These are phyloP conservation scores for Diaporthe sp. DNA, from an alignment of 2,329 filamentous ascomycete genomes.

Conservation along the genomic window DNA sequence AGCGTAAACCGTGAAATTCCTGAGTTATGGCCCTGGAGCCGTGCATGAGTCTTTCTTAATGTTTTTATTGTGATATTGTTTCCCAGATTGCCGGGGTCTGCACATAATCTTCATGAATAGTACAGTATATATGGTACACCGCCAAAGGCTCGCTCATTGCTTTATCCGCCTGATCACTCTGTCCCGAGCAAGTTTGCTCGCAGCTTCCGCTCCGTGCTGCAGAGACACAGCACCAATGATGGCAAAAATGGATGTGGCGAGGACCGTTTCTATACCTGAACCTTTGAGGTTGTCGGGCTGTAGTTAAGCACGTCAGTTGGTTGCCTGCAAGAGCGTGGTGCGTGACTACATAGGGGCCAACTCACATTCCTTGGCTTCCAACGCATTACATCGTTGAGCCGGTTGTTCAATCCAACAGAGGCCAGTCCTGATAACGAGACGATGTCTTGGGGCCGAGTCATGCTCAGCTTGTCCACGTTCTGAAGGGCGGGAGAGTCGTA, in stretches of 20 bases:
- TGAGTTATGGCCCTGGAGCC: neutral
- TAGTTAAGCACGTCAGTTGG: constrained; percentile 14
- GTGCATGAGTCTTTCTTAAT: neutral
- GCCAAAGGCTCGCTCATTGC: constrained; percentile 1
- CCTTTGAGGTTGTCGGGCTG: constrained; percentile 75
- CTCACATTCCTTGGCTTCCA: constrained; percentile 90
- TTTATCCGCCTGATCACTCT: constrained; percentile 72
- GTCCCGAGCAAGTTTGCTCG: constrained; percentile 81
- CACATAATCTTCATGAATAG: constrained; percentile 1
- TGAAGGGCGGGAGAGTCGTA: constrained; percentile 80
- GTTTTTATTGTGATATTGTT: neutral
- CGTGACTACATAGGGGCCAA: constrained; percentile 28
- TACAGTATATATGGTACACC: constrained; percentile 31
- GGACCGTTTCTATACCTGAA: constrained; percentile 82
- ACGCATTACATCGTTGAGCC: constrained; percentile 81
- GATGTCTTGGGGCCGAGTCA: constrained; percentile 71
- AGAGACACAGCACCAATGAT: constrained; percentile 92
- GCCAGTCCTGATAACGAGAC: constrained; percentile 77
- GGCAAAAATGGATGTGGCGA: constrained; percentile 84
- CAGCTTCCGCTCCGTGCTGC: constrained; percentile 85
- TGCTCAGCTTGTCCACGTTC: constrained; percentile 80
- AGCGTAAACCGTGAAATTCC: neutral
- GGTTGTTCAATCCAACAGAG: constrained; percentile 77
- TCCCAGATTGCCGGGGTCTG: neutral
- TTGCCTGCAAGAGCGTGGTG: neutral